These are phyloP conservation scores for Lasiosphaeris hirsuta DNA, from an alignment of 495 filamentous ascomycete genomes.

Conservation along the genomic window DNA sequence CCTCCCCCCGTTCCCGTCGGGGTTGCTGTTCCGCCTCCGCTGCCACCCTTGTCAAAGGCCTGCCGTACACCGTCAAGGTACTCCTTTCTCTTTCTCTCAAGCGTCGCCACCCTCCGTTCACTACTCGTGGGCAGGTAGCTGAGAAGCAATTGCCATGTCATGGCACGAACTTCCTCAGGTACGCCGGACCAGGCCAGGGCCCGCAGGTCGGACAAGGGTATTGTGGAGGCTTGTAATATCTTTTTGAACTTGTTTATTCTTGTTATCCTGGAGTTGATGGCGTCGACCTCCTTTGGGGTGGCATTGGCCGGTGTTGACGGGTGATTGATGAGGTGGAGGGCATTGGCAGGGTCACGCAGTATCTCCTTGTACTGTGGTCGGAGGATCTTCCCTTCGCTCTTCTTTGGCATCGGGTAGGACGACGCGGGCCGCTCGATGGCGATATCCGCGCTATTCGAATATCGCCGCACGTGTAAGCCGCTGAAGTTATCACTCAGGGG, in stretches of 20 bases:
- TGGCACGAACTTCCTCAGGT: conserved; percentile 90
- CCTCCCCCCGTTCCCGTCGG: conserved; percentile 28
- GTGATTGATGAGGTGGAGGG: conserved; percentile 89
- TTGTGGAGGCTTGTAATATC: conserved; percentile 85
- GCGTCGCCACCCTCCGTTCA: conserved; percentile 81
- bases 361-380: conserved; percentile 98
- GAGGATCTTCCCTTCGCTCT: conserved; percentile 87
- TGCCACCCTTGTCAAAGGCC: conserved; percentile 75
- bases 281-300: conserved; percentile 77
- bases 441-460: conserved; percentile 83
- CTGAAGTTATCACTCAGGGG: conserved; percentile 16
- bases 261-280: conserved; percentile 80
- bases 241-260: conserved; percentile 99
- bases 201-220: conserved; percentile 78
- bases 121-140: conserved; percentile 94
- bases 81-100: conserved; percentile 94
- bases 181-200: conserved; percentile 89
- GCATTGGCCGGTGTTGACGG: conserved; percentile 71
- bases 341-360: conserved; percentile 89
- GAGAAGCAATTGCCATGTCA: conserved; percentile 96
- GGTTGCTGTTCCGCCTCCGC: conserved; percentile 26
- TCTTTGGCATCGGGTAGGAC: conserved; percentile 81
- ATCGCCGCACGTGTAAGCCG: conserved; percentile 35
- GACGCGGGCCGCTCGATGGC: conserved; percentile 85
- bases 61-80: conserved; percentile 94